These are phyloP conservation scores for Cryphonectria radicalis DNA, from an alignment of 2,329 filamentous ascomycete species.

Conservation along the genomic window DNA sequence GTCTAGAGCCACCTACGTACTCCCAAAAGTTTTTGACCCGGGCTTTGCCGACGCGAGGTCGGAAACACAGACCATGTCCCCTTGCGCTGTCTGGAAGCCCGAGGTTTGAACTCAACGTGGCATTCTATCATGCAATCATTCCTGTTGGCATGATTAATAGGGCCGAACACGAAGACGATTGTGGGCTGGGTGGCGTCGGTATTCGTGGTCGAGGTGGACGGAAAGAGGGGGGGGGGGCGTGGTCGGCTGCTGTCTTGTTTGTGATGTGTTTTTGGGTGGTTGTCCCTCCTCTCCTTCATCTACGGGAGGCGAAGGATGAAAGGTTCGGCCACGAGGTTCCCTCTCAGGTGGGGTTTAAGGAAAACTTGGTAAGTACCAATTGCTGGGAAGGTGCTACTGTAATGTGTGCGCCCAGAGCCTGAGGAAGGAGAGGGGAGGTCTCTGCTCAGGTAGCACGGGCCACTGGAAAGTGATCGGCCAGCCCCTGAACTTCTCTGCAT, in stretches of 20 bases:
- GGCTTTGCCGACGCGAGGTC: not conserved
- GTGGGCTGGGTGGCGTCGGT: not conserved
- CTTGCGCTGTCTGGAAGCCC: not conserved
- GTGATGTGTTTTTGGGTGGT: not conserved
- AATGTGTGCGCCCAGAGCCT: not conserved
- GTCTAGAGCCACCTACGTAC: not conserved
- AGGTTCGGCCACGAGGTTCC: not conserved
- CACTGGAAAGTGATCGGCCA: not conserved
- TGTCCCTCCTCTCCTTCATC: not conserved
- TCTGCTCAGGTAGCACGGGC: slow-evolving; percentile 2
- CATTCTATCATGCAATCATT: not conserved
- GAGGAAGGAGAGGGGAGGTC: not conserved
- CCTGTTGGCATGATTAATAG: not conserved
- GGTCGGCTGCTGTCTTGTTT: not conserved
- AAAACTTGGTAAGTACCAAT: not conserved
- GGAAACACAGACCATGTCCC: not conserved
- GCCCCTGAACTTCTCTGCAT: not conserved
- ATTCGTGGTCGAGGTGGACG: not conserved
- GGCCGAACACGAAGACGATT: not conserved
- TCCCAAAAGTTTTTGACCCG: not conserved
- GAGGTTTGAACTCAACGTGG: not conserved
- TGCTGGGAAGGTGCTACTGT: not conserved
- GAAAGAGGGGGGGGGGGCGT: no score
- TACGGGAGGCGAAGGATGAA: not conserved
- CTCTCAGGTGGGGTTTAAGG: not conserved